These are phyloP conservation scores for Apostasia shenzhenica DNA, from an alignment of 106 monocot genomes.

Conservation along the genomic window DNA sequence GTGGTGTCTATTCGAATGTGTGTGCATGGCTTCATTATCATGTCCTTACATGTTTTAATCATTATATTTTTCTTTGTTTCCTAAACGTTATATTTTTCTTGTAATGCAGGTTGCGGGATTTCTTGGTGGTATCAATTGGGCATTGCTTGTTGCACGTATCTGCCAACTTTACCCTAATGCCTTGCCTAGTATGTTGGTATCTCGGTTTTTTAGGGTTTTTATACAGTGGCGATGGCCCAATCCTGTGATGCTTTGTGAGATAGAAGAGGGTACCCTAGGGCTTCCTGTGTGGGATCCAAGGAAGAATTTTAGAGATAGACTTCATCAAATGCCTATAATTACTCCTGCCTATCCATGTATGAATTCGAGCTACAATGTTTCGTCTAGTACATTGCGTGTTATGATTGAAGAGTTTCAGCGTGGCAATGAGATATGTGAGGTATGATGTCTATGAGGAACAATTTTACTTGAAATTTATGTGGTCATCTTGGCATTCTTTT, in stretches of 20 bases:
- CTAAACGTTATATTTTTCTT: conserved; percentile 8
- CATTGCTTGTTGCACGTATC: conserved; percentile 93
- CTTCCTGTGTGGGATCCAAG: conserved; percentile 92
- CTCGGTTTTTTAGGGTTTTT: conserved; percentile 89
- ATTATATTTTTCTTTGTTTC: neutral
- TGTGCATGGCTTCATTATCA: conserved; percentile 4
- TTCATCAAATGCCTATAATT: conserved; percentile 92
- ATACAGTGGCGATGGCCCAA: conserved; percentile 98
- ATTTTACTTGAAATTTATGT: neutral
- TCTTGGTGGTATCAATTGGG: conserved; percentile 99
- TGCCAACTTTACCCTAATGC: conserved; percentile 97
- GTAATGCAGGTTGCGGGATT: conserved; percentile 82
- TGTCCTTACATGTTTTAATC: conserved; percentile 6
- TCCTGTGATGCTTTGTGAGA: conserved; percentile 95
- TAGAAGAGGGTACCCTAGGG: conserved; percentile 80
- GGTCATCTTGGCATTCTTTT: neutral
- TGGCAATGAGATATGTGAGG: conserved; percentile 83
- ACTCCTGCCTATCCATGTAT: conserved; percentile 97
- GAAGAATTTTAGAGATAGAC: conserved; percentile 73
- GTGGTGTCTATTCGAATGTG: conserved; percentile 98
- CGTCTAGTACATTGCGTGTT: conserved; percentile 75
- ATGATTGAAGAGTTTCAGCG: conserved; percentile 90
- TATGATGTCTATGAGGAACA: conserved; percentile 10
- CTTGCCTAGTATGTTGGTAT: conserved; percentile 82
- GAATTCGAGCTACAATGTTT: conserved; percentile 99